These are phyloP conservation scores for Fusarium globosum DNA, from an alignment of 2,329 filamentous ascomycete genomes.

Conservation along the genomic window DNA sequence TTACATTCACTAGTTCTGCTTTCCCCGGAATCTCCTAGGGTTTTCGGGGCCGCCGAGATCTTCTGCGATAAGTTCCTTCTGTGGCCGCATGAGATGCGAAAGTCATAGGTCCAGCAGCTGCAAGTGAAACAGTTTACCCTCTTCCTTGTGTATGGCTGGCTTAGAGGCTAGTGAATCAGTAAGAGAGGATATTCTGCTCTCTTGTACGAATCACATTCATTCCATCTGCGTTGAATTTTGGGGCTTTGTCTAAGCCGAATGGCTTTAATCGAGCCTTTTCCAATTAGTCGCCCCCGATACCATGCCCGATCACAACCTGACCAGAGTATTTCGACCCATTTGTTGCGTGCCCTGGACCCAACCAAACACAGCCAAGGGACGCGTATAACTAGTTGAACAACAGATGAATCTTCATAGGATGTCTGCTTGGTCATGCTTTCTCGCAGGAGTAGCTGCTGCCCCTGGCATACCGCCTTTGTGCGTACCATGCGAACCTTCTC, in stretches of 20 bases:
- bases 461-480: slow-evolving; percentile 3
- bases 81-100: neutral
- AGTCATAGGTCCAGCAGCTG: neutral
- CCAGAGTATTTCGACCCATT: neutral
- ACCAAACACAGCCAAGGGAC: neutral
- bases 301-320: neutral
- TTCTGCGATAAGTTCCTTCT: neutral
- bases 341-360: neutral
- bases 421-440: neutral
- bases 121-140: neutral
- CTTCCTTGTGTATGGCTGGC: neutral
- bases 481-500: slow-evolving; percentile 6
- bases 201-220: neutral
- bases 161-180: neutral
- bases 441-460: neutral
- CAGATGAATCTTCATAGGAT: neutral
- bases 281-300: neutral
- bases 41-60: slow-evolving; percentile 3
- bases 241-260: neutral
- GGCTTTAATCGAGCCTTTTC: neutral
- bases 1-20: slow-evolving; percentile 2
- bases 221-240: neutral
- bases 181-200: neutral
- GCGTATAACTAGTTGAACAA: neutral
- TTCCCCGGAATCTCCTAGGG: neutral